phyloP scores from a whole-genome alignment of 106 monocot species.

The Acorus calamus region DNA sequence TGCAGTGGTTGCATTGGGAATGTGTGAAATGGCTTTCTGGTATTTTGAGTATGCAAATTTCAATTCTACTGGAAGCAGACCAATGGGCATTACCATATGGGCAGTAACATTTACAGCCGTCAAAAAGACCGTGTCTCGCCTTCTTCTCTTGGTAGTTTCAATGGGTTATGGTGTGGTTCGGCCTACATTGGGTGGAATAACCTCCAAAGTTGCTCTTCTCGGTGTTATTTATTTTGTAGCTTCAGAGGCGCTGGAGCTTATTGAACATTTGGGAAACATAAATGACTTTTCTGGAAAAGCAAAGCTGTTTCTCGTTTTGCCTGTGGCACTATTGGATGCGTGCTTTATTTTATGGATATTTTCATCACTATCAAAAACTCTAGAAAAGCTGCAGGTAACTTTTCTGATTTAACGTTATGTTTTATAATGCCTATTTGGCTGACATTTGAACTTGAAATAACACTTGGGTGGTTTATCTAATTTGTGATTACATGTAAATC shows the following conservation, averaged over 20 bases:
- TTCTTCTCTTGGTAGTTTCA: conserved; percentile 91
- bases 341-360: conserved; percentile 98
- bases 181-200: conserved; percentile 84
- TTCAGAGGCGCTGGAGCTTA: conserved; percentile 95
- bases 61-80: conserved; percentile 79
- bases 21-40: conserved; percentile 99
- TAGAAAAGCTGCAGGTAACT: conserved; percentile 94
- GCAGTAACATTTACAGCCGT: conserved; percentile 94
- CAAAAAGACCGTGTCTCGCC: conserved; percentile 87
- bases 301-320: conserved; percentile 78
- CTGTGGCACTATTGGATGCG: conserved; percentile 85
- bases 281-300: conserved; percentile 96
- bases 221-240: conserved; percentile 83
- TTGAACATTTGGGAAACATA: conserved; percentile 94
- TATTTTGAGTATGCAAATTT: conserved; percentile 97
- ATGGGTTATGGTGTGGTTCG: conserved; percentile 92
- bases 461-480: no score
- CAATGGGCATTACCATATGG: conserved; percentile 87
- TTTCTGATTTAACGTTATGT: conserved; percentile 3
- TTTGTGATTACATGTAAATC: no score
- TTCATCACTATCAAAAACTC: conserved; percentile 82
- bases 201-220: conserved; percentile 56
- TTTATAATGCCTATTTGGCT: background rate
- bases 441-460: no score
- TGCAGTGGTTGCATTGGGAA: conserved; percentile 82